Evolutionary conservation across 164 flowering plant genomes (phyloP).

Genomic region (Berberis vulgaris): DNA sequence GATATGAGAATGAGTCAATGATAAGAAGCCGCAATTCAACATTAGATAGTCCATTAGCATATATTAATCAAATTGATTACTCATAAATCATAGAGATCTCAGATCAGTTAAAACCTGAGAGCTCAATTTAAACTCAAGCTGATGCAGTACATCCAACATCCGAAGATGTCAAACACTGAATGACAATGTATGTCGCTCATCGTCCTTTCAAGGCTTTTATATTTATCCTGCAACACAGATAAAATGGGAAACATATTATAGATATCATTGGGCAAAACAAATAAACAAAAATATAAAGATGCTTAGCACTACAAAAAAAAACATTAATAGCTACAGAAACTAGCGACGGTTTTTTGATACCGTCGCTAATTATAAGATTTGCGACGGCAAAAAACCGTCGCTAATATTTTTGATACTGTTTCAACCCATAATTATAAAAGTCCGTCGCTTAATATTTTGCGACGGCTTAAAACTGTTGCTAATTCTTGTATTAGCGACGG

Average conservation of each 20-base stretch:
- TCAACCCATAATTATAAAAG: too few relatives aligned
- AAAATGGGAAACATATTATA: not conserved
- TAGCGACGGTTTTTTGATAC: too few relatives aligned
- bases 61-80: not conserved
- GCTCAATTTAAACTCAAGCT: slow-evolving; percentile 35
- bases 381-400: too few relatives aligned
- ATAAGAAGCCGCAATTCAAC: slow-evolving; percentile 39
- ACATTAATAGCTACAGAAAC: too few relatives aligned
- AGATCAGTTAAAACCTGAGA: slow-evolving; percentile 36
- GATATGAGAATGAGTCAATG: slow-evolving; percentile 67
- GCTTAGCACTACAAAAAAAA: too few relatives aligned
- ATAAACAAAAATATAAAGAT: not conserved
- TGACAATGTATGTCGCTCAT: slow-evolving; percentile 57
- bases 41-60: slow-evolving; percentile 9
- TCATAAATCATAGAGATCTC: slow-evolving; percentile 1
- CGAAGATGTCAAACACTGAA: slow-evolving; percentile 61
- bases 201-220: slow-evolving; percentile 25
- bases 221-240: slow-evolving; percentile 23
- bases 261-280: not conserved
- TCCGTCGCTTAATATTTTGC: too few relatives aligned
- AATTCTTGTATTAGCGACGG: too few relatives aligned
- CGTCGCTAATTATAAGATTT: too few relatives aligned
- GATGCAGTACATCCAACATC: slow-evolving; percentile 51
- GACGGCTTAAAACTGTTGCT: too few relatives aligned
- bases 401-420: too few relatives aligned